Base-by-base conservation (phyloP, 2,329 filamentous ascomycete genomes). In the Fusarium ambrosium region DNA sequence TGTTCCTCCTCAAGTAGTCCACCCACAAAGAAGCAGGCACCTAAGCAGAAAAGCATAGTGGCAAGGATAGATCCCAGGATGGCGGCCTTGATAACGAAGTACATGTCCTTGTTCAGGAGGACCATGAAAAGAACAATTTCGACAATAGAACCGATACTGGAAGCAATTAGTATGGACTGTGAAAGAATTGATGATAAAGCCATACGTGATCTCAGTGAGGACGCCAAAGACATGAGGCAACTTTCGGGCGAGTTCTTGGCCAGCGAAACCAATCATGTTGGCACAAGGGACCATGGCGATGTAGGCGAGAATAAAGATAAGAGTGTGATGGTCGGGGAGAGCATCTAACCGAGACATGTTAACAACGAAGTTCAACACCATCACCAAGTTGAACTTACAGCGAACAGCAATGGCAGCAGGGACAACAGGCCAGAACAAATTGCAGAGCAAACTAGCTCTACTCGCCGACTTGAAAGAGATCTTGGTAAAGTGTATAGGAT, bases 121-220 rank as follows among this genome's bases (percentile, higher is more conserved):
- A 95, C 89, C 86, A 96, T 92, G 83, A 97, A 97, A 34, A 97
- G 85, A 56, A 97, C 89, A 66, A 97, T 92, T 80, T 97, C 94
- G 62, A 97, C 94, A 11, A 95, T 84, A 1, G 93, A 94, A 3
- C 93, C 93, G 62, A 95, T 81, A 0, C 86, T 87, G 34, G 18
- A 43, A 36, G 27, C 3, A 43, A 59, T 79, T 27, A 77, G 72
- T 41, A 22, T 20, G 1, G 16, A 10, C 18, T n/a, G 13, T 24
- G 22, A 13, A 24, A 13, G 9, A 6, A 18, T 10, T 32, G 27
- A 27, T 13, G 48, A 14, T 4, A 68, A 14, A 11, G 22, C 80
- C 84, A 71, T 79, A 87, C 76, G 89, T 90, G 2, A 89, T 91
- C 78, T 92, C 90, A 18, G 87, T 80, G 70, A 94, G 81, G 13